Percentiles rank a stretch among this genome's conserved stretches.
These are phyloP conservation scores for Heliamphora exappendiculata DNA, from an alignment of 148 eudicot species.

Conservation along the genomic window DNA sequence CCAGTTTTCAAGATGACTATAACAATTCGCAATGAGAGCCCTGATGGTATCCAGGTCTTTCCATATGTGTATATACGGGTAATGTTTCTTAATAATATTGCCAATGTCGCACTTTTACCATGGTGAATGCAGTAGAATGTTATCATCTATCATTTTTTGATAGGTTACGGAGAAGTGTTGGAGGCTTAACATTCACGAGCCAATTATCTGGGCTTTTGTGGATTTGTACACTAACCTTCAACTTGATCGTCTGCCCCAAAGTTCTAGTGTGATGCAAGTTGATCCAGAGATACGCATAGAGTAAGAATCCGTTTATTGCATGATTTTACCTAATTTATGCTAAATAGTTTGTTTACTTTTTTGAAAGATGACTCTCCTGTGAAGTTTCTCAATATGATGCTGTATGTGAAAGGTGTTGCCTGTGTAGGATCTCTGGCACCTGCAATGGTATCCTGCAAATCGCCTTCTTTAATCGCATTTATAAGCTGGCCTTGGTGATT, in stretches of 20 bases:
- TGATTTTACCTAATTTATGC: neutral
- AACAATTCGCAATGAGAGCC: conserved; percentile 69
- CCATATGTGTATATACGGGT: conserved; percentile 87
- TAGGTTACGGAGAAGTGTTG: conserved; percentile 84
- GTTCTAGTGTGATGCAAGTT: conserved; percentile 68
- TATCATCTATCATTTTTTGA: neutral
- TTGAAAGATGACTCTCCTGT: neutral
- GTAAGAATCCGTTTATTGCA: conserved; percentile 39
- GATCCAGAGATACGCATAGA: conserved; percentile 98
- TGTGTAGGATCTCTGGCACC: neutral
- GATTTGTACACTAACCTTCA: conserved; percentile 73
- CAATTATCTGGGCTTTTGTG: conserved; percentile 89
- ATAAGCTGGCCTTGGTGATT: too few species aligned
- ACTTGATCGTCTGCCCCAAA: conserved; percentile 69
- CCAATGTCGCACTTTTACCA: neutral
- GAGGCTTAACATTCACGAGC: conserved; percentile 93
- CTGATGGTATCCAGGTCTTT: conserved; percentile 80
- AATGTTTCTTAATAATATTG: conserved; percentile 16
- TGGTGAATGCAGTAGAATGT: neutral
- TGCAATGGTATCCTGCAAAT: neutral
- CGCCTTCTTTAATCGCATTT: neutral
- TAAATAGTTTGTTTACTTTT: neutral
- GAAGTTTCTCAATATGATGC: neutral
- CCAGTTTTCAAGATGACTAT: conserved; percentile 88
- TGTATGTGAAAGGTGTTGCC: neutral